phyloP scores from a whole-genome alignment of 139 green algal genomes.

The Tetradesmus lagerheimii region DNA sequence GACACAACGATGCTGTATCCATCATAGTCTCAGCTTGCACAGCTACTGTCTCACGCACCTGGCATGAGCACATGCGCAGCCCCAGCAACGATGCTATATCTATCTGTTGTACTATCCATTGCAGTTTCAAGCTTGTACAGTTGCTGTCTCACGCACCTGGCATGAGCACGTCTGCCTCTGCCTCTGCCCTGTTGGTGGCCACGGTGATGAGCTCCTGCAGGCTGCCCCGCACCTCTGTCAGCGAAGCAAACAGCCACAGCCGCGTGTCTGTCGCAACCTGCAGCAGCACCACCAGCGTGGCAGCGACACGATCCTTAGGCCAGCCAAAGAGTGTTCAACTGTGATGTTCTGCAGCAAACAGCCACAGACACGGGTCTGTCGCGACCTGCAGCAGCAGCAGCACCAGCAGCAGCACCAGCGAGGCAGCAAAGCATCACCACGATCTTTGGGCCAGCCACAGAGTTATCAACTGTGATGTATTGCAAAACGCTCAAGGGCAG shows the following conservation, averaged over 20 bases:
- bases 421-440: background rate
- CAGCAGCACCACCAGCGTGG: background rate
- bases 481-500: too few species aligned
- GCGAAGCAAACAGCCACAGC: conserved; percentile 88
- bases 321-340: too few species aligned
- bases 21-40: too few species aligned
- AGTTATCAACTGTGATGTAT: too few species aligned
- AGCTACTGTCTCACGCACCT: background rate
- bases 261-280: conserved; percentile 97
- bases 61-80: background rate
- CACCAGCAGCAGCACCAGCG: too few species aligned
- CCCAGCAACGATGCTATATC: too few species aligned
- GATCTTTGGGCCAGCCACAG: background rate
- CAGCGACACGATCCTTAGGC: background rate
- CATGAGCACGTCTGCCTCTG: conserved; percentile 93
- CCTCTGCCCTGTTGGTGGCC: conserved; percentile 84
- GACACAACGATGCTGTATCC: too few species aligned
- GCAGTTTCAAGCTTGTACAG: too few species aligned
- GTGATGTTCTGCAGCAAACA: too few species aligned
- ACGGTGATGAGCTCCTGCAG: conserved; percentile 88
- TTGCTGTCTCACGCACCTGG: conserved; percentile 60
- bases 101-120: too few species aligned
- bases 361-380: conserved; percentile 97
- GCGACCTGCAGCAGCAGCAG: conserved; percentile 88
- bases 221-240: conserved; percentile 73